Percentiles rank a stretch among this genome's conserved stretches.
These are phyloP conservation scores for Ogataea philodendri DNA, from an alignment of 805 yeast species.

Conservation along the genomic window DNA sequence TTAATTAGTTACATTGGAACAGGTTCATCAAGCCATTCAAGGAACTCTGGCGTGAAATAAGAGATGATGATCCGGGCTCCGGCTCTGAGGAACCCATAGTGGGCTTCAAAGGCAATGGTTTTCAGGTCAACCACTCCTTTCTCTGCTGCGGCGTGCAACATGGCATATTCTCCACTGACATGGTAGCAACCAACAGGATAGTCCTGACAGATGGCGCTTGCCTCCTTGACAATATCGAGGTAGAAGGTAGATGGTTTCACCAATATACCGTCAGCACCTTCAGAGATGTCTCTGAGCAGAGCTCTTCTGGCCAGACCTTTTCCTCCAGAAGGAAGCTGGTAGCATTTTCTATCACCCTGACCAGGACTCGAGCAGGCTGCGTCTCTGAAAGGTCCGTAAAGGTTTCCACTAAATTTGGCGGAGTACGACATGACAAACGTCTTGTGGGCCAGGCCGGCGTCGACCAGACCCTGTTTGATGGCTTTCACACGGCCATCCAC, in stretches of 20 bases:
- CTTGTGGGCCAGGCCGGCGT: slow-evolving; percentile 79
- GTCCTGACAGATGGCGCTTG: slow-evolving; percentile 75
- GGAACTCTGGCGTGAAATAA: slow-evolving; percentile 92
- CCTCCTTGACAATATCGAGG: slow-evolving; percentile 86
- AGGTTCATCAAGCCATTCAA: slow-evolving; percentile 75
- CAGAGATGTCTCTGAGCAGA: slow-evolving; percentile 74
- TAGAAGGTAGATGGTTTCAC: slow-evolving; percentile 96
- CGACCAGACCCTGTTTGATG: slow-evolving; percentile 80
- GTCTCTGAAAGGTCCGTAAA: slow-evolving; percentile 97
- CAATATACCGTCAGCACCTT: slow-evolving; percentile 94
- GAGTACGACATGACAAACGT: slow-evolving; percentile 90
- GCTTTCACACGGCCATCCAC: slow-evolving; percentile 91
- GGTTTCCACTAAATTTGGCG: slow-evolving; percentile 86
- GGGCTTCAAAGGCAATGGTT: slow-evolving; percentile 77
- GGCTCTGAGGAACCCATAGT: slow-evolving; percentile 88
- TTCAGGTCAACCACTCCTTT: slow-evolving; percentile 88
- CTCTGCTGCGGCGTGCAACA: slow-evolving; percentile 98
- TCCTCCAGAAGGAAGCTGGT: slow-evolving; percentile 92
- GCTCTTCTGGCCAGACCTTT: slow-evolving; percentile 94
- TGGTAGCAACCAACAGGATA: slow-evolving; percentile 94
- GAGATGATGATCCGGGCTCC: slow-evolving; percentile 91
- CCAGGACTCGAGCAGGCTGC: slow-evolving; percentile 93
- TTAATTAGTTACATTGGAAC: slow-evolving; percentile 18
- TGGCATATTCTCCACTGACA: slow-evolving; percentile 95
- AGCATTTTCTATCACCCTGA: slow-evolving; percentile 86